phyloP scores from a whole-genome alignment of 208 protist species.

The Strigomonas culicis region DNA sequence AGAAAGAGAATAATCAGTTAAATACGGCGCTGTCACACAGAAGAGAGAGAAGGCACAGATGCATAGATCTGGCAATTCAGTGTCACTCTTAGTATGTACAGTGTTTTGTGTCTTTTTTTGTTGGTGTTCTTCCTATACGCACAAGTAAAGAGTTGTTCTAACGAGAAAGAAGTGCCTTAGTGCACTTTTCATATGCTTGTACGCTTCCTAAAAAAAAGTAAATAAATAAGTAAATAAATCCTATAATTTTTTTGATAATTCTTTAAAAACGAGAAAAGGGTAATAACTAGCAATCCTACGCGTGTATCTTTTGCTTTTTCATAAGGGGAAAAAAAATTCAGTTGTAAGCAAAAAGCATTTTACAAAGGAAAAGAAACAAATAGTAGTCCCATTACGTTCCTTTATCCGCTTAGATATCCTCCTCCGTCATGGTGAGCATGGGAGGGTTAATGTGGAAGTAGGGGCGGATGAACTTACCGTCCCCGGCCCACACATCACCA shows the following conservation, averaged over 20 bases:
- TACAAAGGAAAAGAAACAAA: constrained; percentile 7
- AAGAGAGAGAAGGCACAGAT: neutral
- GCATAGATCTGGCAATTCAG: neutral
- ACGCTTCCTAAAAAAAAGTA: constrained; percentile 8
- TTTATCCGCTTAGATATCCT: constrained; percentile 52
- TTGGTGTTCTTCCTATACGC: constrained; percentile 1
- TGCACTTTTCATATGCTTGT: neutral
- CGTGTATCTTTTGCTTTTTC: neutral
- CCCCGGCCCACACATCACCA: constrained; percentile 74
- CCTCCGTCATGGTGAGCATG: constrained; percentile 84
- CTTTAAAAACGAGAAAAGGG: constrained; percentile 11
- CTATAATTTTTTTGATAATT: constrained; percentile 13
- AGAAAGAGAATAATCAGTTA: neutral
- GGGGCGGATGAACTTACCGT: constrained; percentile 84
- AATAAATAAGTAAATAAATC: constrained; percentile 10
- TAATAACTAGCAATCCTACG: constrained; percentile 15
- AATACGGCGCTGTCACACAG: neutral
- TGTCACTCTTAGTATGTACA: neutral
- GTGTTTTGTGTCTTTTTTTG: neutral
- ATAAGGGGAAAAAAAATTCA: neutral
- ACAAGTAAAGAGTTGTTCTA: neutral
- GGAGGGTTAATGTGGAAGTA: constrained; percentile 89
- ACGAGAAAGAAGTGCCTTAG: neutral
- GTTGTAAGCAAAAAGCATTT: constrained; percentile 1
- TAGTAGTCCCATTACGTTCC: constrained; percentile 2